Evolutionary conservation across 306 rosid genomes (phyloP), one percentile per base, ranked within the genome.

Genomic region (Lagenaria siceraria): DNA sequence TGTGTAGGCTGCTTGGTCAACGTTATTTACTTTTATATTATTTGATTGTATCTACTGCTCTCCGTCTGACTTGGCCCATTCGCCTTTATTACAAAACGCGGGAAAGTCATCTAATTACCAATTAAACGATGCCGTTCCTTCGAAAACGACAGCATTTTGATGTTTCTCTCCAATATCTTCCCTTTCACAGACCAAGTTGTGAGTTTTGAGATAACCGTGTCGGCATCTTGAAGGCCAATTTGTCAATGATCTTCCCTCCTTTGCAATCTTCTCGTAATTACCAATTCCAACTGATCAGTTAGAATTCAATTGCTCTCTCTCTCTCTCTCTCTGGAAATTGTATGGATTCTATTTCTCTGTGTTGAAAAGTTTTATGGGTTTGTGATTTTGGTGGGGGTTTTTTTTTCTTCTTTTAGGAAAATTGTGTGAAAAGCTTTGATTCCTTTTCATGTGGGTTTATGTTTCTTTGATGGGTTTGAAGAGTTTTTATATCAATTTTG

Each of bases 31-130:
- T 33, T 14, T 46, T 52, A 51, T 25, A 46, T 35, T 0, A 11
- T 40, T 68, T 3, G 58, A 25, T 15, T 27, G 58, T 70, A 13
- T 70, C 22, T 24, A 9, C 21, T n/a, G 56, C 56, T 48, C 21
- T 22, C 51, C 33, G 22, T 25, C 59, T 71, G 76, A 71, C 76
- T 71, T 9, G 59, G 76, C 76, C 76, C 75, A 69, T 69, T 6
- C 55, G 7, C 52, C 24, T 71, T 71, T 24, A 71, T 48, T 72
- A 31, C 77, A 51, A 0, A 29, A 73, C 61, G 77, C 77, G 77
- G 77, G 76, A 46, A 22, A 35, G 6, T 40, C 18, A 40, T 24
- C 51, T 13, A 43, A 43, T 7, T 14, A 46, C 31, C 4, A 3
- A 0, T n/a, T 5, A 40, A 42, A 70, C 75, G 56, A 46, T 8